Conservation (phyloP, 305 asterid genomes). For the Solanum hybrid region DNA sequence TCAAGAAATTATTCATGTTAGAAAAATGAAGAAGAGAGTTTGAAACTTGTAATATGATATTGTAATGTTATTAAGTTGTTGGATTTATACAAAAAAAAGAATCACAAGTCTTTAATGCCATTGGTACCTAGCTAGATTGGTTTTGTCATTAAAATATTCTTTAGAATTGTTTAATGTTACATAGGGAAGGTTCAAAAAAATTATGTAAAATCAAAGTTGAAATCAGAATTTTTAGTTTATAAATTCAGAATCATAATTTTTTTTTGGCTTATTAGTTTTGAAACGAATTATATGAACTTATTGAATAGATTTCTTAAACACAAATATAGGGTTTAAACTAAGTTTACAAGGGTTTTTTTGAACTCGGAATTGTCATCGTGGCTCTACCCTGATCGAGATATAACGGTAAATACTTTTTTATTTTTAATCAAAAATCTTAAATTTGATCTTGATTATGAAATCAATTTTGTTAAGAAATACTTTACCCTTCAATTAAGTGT, state of each 20-base stretch:
- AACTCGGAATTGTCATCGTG: background rate
- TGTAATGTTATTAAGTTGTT: background rate
- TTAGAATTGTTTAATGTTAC: background rate
- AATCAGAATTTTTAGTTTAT: background rate
- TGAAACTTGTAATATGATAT: background rate
- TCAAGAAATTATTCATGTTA: constrained; percentile 15
- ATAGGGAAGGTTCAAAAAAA: background rate
- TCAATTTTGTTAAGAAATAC: background rate
- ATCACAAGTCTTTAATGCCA: background rate
- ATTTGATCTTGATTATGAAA: background rate
- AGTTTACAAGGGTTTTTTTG: background rate
- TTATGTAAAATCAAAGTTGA: background rate
- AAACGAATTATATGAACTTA: background rate
- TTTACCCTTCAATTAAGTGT: background rate
- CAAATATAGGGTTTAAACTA: background rate
- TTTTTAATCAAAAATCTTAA: rapidly evolving
- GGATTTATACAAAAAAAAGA: constrained; percentile 9
- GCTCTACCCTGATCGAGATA: background rate
- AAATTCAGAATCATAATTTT: background rate
- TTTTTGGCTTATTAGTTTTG: background rate
- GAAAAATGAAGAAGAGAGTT: background rate
- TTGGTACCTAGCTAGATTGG: background rate
- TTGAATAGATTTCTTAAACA: background rate
- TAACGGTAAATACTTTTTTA: background rate
- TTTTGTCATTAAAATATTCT: background rate